These are phyloP conservation scores for Lipomyces sp. DNA, from an alignment of 805 yeast species.

Conservation along the genomic window DNA sequence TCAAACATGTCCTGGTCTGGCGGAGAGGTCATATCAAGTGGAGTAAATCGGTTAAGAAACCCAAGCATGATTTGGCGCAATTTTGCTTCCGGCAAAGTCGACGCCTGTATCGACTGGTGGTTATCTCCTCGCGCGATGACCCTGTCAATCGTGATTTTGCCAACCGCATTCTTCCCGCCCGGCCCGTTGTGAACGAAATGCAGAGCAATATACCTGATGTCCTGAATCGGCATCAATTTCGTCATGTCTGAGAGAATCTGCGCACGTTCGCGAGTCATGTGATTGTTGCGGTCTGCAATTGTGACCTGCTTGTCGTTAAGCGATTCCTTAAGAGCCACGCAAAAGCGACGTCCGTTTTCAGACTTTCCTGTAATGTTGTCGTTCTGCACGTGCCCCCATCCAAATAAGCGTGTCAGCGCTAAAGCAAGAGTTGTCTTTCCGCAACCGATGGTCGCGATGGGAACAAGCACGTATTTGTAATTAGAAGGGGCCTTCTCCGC, in stretches of 20 bases:
- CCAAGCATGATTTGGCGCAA: constrained; percentile 68
- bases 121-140: constrained; percentile 74
- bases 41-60: constrained; percentile 67
- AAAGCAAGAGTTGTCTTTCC: constrained; percentile 85
- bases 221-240: constrained; percentile 39
- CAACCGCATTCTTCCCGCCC: constrained; percentile 9
- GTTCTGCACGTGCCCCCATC: constrained; percentile 78
- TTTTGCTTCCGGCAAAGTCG: constrained; percentile 45
- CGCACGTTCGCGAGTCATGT: constrained; percentile 62
- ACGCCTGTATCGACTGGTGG: constrained; percentile 74
- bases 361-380: constrained; percentile 56
- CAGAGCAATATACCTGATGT: constrained; percentile 60
- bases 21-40: constrained; percentile 43
- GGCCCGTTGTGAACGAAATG: constrained; percentile 52
- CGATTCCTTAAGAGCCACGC: constrained; percentile 32
- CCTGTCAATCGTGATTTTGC: constrained; percentile 52
- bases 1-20: constrained; percentile 70
- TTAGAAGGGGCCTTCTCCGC: constrained; percentile 32
- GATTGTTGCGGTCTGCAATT: constrained; percentile 81
- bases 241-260: constrained; percentile 57
- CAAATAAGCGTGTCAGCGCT: constrained; percentile 54
- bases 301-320: constrained; percentile 51
- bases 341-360: constrained; percentile 27
- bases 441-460: constrained; percentile 89
- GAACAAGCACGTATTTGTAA: constrained; percentile 63